phyloP scores from a whole-genome alignment of 2,329 filamentous ascomycete genomes.

The Diaporthe aspalathi region DNA sequence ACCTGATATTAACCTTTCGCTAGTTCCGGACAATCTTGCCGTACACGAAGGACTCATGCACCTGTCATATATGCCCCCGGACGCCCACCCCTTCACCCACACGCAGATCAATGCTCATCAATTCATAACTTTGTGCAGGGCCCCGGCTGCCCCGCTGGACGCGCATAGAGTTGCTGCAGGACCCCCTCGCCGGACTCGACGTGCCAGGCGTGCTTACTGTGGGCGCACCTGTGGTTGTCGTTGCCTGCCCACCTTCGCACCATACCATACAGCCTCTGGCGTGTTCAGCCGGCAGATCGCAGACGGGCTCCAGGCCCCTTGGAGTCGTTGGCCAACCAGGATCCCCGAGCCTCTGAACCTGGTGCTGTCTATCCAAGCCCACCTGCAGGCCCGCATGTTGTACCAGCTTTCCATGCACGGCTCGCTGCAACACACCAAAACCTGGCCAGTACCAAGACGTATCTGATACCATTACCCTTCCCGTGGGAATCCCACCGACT shows the following conservation, averaged over 20 bases:
- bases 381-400: conserved; percentile 34
- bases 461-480: conserved; percentile 33
- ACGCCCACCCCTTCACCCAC: background rate
- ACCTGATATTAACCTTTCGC: conserved; percentile 12
- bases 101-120: background rate
- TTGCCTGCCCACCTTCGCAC: background rate
- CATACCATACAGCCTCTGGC: background rate
- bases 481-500: conserved; percentile 25
- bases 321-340: conserved; percentile 3
- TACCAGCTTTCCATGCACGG: conserved; percentile 34
- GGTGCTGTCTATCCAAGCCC: conserved; percentile 12
- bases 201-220: too few species aligned
- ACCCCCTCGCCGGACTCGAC: too few species aligned
- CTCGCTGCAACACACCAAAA: conserved; percentile 33
- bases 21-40: conserved; percentile 15
- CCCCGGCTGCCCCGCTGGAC: background rate
- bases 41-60: background rate
- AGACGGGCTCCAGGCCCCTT: background rate
- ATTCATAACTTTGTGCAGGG: background rate
- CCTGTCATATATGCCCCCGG: conserved; percentile 7
- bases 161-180: conserved; percentile 2
- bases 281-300: background rate
- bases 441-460: conserved; percentile 33
- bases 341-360: background rate
- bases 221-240: too few species aligned